These are phyloP conservation scores for Arthroderma sp. DNA, from an alignment of 2,329 filamentous ascomycete genomes.

Conservation along the genomic window DNA sequence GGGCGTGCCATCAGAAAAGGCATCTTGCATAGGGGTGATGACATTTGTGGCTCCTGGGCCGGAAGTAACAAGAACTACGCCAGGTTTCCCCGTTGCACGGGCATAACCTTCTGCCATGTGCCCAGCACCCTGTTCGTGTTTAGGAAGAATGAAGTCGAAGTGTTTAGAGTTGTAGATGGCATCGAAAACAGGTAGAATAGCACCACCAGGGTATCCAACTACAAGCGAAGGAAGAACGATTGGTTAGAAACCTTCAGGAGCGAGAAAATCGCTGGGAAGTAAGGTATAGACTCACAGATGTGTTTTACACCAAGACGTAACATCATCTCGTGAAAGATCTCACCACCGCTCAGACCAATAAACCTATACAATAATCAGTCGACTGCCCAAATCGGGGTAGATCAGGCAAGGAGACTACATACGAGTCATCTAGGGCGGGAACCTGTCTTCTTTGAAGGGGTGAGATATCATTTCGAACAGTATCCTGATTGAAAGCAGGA, in stretches of 20 bases:
- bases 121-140: conserved; percentile 93
- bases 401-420: conserved; percentile 27
- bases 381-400: background rate
- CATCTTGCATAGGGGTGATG: conserved; percentile 91
- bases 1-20: conserved; percentile 85
- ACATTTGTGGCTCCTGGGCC: conserved; percentile 95
- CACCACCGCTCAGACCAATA: conserved; percentile 85
- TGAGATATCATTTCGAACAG: conserved; percentile 50
- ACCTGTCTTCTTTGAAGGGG: conserved; percentile 49
- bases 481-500: conserved; percentile 44
- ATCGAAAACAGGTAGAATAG: conserved; percentile 95
- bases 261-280: background rate
- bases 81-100: conserved; percentile 80
- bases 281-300: conserved; percentile 55
- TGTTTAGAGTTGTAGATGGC: conserved; percentile 97
- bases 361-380: conserved; percentile 43
- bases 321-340: conserved; percentile 99
- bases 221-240: conserved; percentile 1
- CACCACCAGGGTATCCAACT: conserved; percentile 87
- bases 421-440: conserved; percentile 68
- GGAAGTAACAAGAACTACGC: conserved; percentile 92
- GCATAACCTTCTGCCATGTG: conserved; percentile 99
- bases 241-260: background rate
- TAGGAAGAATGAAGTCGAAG: conserved; percentile 88
- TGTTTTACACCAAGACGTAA: conserved; percentile 81